Base-by-base conservation (phyloP, 306 rosid genomes). In the Bauhinia variegata region DNA sequence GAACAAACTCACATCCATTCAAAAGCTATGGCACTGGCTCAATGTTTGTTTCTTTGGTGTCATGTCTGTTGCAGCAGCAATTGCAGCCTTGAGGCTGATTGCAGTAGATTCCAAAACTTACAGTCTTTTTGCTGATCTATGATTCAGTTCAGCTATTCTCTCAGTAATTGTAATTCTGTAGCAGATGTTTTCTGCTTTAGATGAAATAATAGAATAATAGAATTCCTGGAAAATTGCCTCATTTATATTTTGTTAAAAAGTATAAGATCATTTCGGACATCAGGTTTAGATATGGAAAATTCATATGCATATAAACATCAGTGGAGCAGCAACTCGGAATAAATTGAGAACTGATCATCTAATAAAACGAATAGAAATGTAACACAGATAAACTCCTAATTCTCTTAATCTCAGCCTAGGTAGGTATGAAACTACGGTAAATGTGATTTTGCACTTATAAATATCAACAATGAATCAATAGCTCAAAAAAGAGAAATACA, bases 11-110 rank as follows among this genome's bases (percentile, higher is more conserved):
- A 72, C 59, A 54, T 70, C 87, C 34, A 6, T 60, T 6, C 95
- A 90, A 65, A 85, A 81, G 85, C 71, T 85, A 5, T 93, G 99
- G 99, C 99, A 93, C 74, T 90, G 97, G 99, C 41, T 88, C 68
- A 93, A 90, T 70, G 87, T 93, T 58, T 75, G 78, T 38, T 86
- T 90, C 90, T 93, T 93, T 74, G 82, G 83, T 44, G 42, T 71
- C 48, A 58, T 89, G 96, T 85, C 97, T 33, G 33, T 83, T 43
- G 92, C 95, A 10, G 96, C 99, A 68, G 79, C 91, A 32, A 43
- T 88, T 68, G 87, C 99, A 15, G 87, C 97, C 54, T 46, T 88
- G 60, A 82, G 96, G 76, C 97, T 90, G 67, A 86, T 90, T 46
- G 89, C 89, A 17, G 83, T 88, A 31, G 95, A 93, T 71, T 93